These are phyloP conservation scores for Closterium sp. DNA, from an alignment of 139 green algal genomes.

Conservation along the genomic window DNA sequence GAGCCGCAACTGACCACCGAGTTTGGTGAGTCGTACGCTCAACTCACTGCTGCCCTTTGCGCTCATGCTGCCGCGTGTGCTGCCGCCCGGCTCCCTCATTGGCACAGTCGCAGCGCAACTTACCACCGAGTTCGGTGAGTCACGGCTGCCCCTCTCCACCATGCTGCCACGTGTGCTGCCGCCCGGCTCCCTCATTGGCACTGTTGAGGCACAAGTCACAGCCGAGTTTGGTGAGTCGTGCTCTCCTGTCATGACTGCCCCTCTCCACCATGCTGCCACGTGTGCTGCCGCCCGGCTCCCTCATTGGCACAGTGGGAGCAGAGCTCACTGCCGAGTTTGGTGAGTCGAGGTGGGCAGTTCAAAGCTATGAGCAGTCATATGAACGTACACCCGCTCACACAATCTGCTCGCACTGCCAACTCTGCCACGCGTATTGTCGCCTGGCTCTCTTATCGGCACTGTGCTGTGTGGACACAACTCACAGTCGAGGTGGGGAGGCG, in stretches of 20 bases:
- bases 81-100: conserved; percentile 66
- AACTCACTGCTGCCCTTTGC: no score
- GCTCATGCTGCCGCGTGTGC: no score
- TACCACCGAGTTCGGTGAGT: neutral
- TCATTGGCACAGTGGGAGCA: no score
- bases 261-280: no score
- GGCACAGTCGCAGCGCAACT: neutral
- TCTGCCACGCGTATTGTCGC: conserved; percentile 71
- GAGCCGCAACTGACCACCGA: neutral
- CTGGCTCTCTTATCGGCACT: conserved; percentile 63
- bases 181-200: conserved; percentile 65
- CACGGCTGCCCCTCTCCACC: conserved; percentile 32
- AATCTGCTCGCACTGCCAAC: conserved; percentile 56
- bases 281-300: conserved; percentile 66
- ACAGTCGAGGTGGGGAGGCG: neutral
- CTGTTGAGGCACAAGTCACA: conserved; percentile 33
- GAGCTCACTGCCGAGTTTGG: no score
- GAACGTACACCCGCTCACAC: no score
- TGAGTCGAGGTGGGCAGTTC: no score
- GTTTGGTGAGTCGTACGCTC: conserved; percentile 7
- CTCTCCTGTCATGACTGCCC: no score
- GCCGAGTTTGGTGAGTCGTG: neutral
- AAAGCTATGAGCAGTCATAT: no score
- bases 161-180: conserved; percentile 72
- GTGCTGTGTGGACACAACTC: conserved; percentile 54